Evolutionary conservation across 2,329 filamentous ascomycete species (phyloP).

Genomic region (Exophiala sp.): DNA sequence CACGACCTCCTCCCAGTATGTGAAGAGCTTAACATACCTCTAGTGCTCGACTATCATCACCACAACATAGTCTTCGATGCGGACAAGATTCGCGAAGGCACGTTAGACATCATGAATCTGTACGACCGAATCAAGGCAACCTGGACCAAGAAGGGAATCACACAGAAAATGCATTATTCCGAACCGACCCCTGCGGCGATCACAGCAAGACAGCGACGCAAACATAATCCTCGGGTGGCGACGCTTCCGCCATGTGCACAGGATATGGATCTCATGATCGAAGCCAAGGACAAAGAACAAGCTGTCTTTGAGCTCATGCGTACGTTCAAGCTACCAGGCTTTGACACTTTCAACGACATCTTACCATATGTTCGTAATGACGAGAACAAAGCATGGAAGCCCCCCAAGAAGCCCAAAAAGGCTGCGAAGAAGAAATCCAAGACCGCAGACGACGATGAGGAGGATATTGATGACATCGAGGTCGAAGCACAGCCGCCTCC

Average conservation of each 20-base stretch:
- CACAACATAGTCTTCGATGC: conserved; percentile 89
- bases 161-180: conserved; percentile 95
- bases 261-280: conserved; percentile 97
- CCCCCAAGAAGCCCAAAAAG: conserved; percentile 40
- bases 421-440: conserved; percentile 41
- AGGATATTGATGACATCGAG: conserved; percentile 41
- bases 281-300: conserved; percentile 97
- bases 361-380: conserved; percentile 73
- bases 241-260: conserved; percentile 76
- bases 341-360: conserved; percentile 70
- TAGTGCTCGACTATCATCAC: conserved; percentile 91
- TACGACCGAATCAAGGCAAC: conserved; percentile 76
- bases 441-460: conserved; percentile 37
- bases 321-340: conserved; percentile 77
- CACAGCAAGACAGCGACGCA: conserved; percentile 72
- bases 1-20: conserved; percentile 87
- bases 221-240: conserved; percentile 76
- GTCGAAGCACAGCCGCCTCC: conserved; percentile 38
- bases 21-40: conserved; percentile 87
- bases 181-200: conserved; percentile 74
- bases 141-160: conserved; percentile 80
- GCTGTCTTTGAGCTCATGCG: conserved; percentile 93
- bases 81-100: conserved; percentile 72
- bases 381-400: conserved; percentile 62
- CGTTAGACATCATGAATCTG: conserved; percentile 70